These are phyloP conservation scores for Naganishia sp. DNA, from an alignment of 1,284 basidiomycete genomes.

Conservation along the genomic window DNA sequence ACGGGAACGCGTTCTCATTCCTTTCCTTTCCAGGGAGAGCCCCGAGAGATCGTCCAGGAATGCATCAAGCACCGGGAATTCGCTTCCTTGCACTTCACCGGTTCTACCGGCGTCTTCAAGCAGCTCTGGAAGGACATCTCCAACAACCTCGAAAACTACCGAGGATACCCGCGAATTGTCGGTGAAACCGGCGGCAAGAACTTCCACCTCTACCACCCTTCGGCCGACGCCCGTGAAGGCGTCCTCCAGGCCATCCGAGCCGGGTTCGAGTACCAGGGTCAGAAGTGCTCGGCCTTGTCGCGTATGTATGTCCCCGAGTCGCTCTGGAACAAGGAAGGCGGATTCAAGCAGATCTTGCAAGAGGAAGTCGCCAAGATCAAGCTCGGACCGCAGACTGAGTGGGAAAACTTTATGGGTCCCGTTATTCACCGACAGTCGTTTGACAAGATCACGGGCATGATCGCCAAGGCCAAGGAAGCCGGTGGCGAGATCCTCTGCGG, in stretches of 20 bases:
- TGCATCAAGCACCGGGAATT: constrained; percentile 78
- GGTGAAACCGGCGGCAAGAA: constrained; percentile 98
- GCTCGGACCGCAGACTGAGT: constrained; percentile 76
- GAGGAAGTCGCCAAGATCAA: constrained; percentile 78
- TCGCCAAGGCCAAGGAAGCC: constrained; percentile 82
- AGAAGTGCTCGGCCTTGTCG: constrained; percentile 96
- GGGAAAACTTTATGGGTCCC: constrained; percentile 88
- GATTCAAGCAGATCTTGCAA: constrained; percentile 81
- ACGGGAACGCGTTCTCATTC: not conserved
- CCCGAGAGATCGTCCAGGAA: constrained; percentile 77
- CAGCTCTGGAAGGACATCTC: constrained; percentile 96
- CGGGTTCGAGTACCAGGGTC: constrained; percentile 97
- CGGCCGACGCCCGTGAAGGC: constrained; percentile 83
- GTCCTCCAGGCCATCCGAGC: constrained; percentile 85
- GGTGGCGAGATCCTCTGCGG: constrained; percentile 88
- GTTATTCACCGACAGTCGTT: constrained; percentile 85
- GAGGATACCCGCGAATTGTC: constrained; percentile 88
- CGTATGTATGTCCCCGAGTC: constrained; percentile 85
- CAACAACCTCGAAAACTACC: constrained; percentile 80
- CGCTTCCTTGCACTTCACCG: constrained; percentile 93
- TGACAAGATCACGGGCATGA: constrained; percentile 83
- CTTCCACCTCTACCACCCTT: constrained; percentile 90
- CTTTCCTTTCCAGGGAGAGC: constrained; percentile 57
- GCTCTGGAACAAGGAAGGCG: constrained; percentile 69
- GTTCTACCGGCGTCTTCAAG: constrained; percentile 91